Evolutionary conservation across 495 filamentous ascomycete species (phyloP).

Genomic region (Tuber microsphaerosporum): DNA sequence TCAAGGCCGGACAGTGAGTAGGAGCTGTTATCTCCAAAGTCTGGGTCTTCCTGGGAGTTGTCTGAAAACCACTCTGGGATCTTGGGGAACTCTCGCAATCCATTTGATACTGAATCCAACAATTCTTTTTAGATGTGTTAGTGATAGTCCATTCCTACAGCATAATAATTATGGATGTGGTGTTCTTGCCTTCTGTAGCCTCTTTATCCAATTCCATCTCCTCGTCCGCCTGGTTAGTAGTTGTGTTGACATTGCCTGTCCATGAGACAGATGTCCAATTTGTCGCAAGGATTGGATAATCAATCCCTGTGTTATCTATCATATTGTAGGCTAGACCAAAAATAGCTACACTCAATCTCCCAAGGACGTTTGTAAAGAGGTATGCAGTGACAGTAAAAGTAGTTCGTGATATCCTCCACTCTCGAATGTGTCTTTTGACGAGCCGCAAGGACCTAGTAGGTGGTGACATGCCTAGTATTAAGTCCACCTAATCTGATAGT

Average conservation of each 20-base stretch:
- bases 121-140: neutral
- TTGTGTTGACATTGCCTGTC: neutral
- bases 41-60: neutral
- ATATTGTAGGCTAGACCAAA: neutral
- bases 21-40: neutral
- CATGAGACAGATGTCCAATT: neutral
- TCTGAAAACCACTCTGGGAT: neutral
- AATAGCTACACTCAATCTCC: neutral
- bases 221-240: no score
- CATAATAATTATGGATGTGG: neutral
- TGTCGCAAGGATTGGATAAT: neutral
- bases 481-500: no score
- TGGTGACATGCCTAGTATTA: no score
- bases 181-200: neutral
- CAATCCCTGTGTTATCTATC: neutral
- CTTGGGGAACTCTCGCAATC: neutral
- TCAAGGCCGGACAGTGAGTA: neutral
- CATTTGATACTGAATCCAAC: neutral
- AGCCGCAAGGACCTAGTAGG: no score
- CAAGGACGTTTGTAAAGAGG: neutral
- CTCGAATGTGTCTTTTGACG: neutral
- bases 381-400: neutral
- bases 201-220: neutral
- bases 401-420: neutral
- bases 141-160: neutral